phyloP scores from a whole-genome alignment of 495 filamentous ascomycete genomes.

The Gamarada debralockiae region DNA sequence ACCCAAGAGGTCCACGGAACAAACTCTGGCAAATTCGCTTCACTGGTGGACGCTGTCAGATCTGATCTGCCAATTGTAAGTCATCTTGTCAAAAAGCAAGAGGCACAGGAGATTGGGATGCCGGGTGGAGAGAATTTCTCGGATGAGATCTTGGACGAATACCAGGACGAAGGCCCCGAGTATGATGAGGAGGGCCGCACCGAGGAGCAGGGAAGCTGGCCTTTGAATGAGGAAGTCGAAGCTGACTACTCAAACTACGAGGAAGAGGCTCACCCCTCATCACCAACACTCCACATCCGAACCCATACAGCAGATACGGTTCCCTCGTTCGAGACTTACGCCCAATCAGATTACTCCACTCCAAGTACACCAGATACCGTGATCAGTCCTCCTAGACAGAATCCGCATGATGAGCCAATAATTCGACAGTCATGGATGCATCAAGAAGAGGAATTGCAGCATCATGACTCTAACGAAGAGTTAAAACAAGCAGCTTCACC shows the following conservation, averaged over 20 bases:
- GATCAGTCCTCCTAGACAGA: background rate
- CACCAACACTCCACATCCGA: conserved; percentile 4
- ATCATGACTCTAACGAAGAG: background rate
- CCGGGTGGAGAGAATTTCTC: background rate
- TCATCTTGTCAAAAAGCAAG: background rate
- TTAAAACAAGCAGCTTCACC: conserved; percentile 12
- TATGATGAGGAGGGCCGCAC: background rate
- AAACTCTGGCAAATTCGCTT: conserved; percentile 8
- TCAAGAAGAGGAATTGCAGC: background rate
- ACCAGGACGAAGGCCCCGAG: background rate
- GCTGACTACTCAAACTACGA: background rate
- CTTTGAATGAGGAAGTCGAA: background rate
- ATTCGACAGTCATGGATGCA: conserved; percentile 12
- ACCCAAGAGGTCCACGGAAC: too few species aligned
- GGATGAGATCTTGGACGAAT: background rate
- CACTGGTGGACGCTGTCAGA: conserved; percentile 10
- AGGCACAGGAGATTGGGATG: too few species aligned
- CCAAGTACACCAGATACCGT: conserved; percentile 10
- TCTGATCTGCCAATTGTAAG: conserved; percentile 12
- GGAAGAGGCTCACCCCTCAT: background rate
- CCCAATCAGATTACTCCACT: conserved; percentile 10
- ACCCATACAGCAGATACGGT: conserved; percentile 14
- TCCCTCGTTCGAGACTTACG: conserved; percentile 12
- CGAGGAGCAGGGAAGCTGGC: background rate
- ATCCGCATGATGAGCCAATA: conserved; percentile 1